Base-by-base conservation (phyloP, 768 basidiomycete genomes). In the Hygrocybe coccinea region DNA sequence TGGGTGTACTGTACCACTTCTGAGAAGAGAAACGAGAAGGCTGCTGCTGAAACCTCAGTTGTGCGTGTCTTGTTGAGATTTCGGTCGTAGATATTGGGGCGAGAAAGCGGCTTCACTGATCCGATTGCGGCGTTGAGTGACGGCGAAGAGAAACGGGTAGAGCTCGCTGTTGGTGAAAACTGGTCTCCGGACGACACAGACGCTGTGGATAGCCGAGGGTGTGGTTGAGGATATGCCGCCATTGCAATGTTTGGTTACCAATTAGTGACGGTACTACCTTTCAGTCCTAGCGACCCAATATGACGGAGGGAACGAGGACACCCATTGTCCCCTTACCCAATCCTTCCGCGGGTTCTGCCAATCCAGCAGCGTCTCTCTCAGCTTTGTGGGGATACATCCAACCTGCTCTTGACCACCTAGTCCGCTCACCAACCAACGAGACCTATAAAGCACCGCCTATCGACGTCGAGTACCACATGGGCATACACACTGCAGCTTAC, bases 1-100 rank as follows among this genome's bases (percentile, higher is more conserved):
- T 98, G 97, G 1, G 92, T 95, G 72, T 98, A 98, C 69, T 94
- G 88, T 1, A 99, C 87, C 11, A 94, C 77, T 72, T 98, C 95
- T 3, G 89, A 89, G 71, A 97, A 94, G 55, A 98, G 78, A 67
- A 97, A 98, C 0, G 88, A 79, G 67, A 91, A 94, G 1, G 93
- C 88, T 2, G 86, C 79, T 4, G 85, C 77, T 14, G 89, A 88
- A 50, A 95, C 91, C 67, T 98, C 95, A 22, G 85, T 72, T 11
- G 83, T 79, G 41, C 90, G 84, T 2, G 90, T 85, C 77, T 94
- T 95, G 77, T 89, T 92, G 61, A 97, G 77, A 47, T 81, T 85
- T 56, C 94, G 80, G 65, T 97, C 95, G 71, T 95, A 91, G 58
- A 97, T 92, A 61, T 81, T 89, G 2, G 87, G 86, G 5, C 88